Percentiles rank a stretch among this genome's conserved stretches.
Conservation (phyloP, 352 stramenopile genomes). For the Discostella stelligera region DNA sequence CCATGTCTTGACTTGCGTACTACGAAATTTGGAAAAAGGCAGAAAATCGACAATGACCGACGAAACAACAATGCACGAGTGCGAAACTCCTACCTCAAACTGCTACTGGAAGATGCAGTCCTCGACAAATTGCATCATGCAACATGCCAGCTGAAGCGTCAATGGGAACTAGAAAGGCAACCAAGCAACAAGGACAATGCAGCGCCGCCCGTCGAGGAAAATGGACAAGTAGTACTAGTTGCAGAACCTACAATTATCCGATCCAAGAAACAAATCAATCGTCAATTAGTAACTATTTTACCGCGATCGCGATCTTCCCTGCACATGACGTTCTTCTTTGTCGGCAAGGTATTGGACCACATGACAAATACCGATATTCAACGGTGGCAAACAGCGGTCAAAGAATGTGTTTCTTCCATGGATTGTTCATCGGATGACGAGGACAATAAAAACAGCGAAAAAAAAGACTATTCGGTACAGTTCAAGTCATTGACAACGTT, state of each 20-base stretch:
- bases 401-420: slow-evolving; percentile 10
- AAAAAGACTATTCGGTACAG: slow-evolving; percentile 22
- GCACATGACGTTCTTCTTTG: slow-evolving; percentile 71
- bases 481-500: slow-evolving; percentile 46
- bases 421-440: neutral
- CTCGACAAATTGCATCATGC: slow-evolving; percentile 38
- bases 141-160: slow-evolving; percentile 12
- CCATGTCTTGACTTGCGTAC: neutral
- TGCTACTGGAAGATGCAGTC: slow-evolving; percentile 45
- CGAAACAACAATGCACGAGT: slow-evolving; percentile 20
- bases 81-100: slow-evolving; percentile 61
- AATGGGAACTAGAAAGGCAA: neutral
- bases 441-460: neutral
- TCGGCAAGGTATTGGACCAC: slow-evolving; percentile 43
- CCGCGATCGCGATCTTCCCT: slow-evolving; percentile 48
- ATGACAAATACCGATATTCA: slow-evolving; percentile 43
- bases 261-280: slow-evolving; percentile 20
- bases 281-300: slow-evolving; percentile 32
- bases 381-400: slow-evolving; percentile 39
- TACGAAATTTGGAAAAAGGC: neutral
- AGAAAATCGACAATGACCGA: neutral
- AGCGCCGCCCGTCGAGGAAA: neutral
- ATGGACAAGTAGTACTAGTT: slow-evolving; percentile 6
- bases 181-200: neutral
- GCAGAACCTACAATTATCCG: neutral